Base-by-base conservation (phyloP, 768 basidiomycete genomes). In the Boletus vinaceobasis region DNA sequence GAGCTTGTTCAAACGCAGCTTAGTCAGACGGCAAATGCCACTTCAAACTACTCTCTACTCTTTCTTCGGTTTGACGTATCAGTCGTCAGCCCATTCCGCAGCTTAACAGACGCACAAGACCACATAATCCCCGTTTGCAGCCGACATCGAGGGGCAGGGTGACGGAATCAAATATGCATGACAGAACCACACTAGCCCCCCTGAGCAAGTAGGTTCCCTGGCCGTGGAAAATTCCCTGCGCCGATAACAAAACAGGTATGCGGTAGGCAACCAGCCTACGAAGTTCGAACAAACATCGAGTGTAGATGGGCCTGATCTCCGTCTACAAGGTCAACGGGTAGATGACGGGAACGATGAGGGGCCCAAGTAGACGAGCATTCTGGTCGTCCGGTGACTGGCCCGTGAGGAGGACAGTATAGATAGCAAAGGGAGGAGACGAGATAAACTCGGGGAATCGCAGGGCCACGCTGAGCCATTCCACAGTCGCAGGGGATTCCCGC, bases 11-110 rank as follows among this genome's bases (percentile, higher is more conserved):
- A 37, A 38, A 37, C 48, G 26, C 6, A 10, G 64, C 64, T 67
- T 70, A 67, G 64, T 70, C 67, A 71, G 69, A 59, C 66, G 66
- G 68, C 45, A 66, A 57, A 46, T 46, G 57, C 64, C 67, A 68
- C 59, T 64, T 40, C 45, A 61, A 47, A 1, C 35, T 8, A 13
- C 13, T 15, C 35, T 14, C 35, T 14, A 2, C 33, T 14, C 15
- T 45, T 35, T 40, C 29, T 9, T 19, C 9, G 3, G 37, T 9
- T 15, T 13, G 35, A 57, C 48, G 47, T 46, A 27, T n/a, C 43
- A 17, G 38, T 19, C 14, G 26, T 9, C 32, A n/a, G 10, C 26
- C 26, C 27, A 52, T 38, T 51, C 42, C 54, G 53, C 48, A 35
- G 19, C 39, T 10, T 48, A 26, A 26, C n/a, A 7, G n/a, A 44